Base-by-base conservation (phyloP, 129 eudicot species). In the Solidago caesia region DNA sequence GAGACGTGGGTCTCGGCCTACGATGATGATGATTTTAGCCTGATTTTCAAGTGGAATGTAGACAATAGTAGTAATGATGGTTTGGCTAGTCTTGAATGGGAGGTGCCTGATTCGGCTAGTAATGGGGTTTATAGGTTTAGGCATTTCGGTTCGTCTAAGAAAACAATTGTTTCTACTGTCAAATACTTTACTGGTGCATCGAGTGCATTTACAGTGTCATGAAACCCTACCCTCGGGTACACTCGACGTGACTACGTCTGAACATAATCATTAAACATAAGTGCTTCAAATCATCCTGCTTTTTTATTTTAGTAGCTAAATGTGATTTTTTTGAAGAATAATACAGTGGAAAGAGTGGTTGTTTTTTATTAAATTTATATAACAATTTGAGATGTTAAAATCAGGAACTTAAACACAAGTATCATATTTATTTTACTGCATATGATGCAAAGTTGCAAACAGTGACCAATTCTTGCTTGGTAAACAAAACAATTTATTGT, bases 121-220 rank as follows among this genome's bases (percentile, higher is more conserved):
- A 67, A 75, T 0, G 89, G 95, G 67, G 84, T 89, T 4, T 89
- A 89, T 71, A 77, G 96, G 46, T 71, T 89, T 6, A 86, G 91
- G 72, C 96, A 89, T 64, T 86, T 79, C 49, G 89, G 91, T 8
- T 85, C 94, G n/a, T 83, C 70, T 29, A 88, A 79, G 85, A 79
- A 72, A 55, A 83, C 76, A 2, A 77, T 44, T 27, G 82, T 56
- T 16, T 79, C 88, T 51, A 21, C 74, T 5, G 60, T 27, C 6
- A 69, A 53, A 16, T 84, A 87, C 52, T 87, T 81, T 60, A 84
- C 88, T 2, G 91, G 91, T 58, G 88, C 91, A 43, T 87, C 91
- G 6, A 81, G 88, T 78, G 91, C 86, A 43, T 87, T 87, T 56
- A 58, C 72, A 45, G 83, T 86, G 63, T 74, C 85, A 49, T 80